Conservation (phyloP, 192 early-diverging fungal species). For the Coemansia sp. region DNA sequence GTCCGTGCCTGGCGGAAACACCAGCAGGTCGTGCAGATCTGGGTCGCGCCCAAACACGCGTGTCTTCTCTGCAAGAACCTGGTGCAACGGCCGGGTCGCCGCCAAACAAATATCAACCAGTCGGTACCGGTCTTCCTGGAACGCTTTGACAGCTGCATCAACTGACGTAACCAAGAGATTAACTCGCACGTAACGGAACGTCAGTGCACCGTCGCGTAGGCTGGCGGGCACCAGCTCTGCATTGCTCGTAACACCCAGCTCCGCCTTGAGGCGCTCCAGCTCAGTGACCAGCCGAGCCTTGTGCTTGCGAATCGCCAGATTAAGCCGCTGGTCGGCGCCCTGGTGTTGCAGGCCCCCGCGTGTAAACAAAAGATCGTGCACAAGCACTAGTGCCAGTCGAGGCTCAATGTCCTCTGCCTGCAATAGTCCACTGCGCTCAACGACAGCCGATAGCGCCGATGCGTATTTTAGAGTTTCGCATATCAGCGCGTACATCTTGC, state of each 20-base stretch:
- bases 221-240: slow-evolving; percentile 65
- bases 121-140: slow-evolving; percentile 58
- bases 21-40: slow-evolving; percentile 77
- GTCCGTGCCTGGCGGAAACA: slow-evolving; percentile 82
- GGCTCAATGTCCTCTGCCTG: slow-evolving; percentile 40
- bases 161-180: slow-evolving; percentile 75
- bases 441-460: slow-evolving; percentile 20
- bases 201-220: slow-evolving; percentile 43
- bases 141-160: slow-evolving; percentile 59
- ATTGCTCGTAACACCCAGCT: slow-evolving; percentile 59
- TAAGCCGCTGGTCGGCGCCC: slow-evolving; percentile 58
- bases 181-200: slow-evolving; percentile 85
- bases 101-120: slow-evolving; percentile 22
- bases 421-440: slow-evolving; percentile 16
- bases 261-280: slow-evolving; percentile 74
- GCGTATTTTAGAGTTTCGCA: slow-evolving; percentile 84
- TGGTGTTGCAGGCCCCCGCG: slow-evolving; percentile 62
- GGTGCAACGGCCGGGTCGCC: neutral
- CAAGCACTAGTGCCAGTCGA: slow-evolving; percentile 60
- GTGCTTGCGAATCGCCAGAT: slow-evolving; percentile 63
- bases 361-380: slow-evolving; percentile 84
- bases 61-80: slow-evolving; percentile 8
- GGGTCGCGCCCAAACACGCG: slow-evolving; percentile 54
- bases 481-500: slow-evolving; percentile 81
- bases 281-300: slow-evolving; percentile 66